These are phyloP conservation scores for Fusarium fracticaudum DNA, from an alignment of 2,329 filamentous ascomycete species.

Conservation along the genomic window DNA sequence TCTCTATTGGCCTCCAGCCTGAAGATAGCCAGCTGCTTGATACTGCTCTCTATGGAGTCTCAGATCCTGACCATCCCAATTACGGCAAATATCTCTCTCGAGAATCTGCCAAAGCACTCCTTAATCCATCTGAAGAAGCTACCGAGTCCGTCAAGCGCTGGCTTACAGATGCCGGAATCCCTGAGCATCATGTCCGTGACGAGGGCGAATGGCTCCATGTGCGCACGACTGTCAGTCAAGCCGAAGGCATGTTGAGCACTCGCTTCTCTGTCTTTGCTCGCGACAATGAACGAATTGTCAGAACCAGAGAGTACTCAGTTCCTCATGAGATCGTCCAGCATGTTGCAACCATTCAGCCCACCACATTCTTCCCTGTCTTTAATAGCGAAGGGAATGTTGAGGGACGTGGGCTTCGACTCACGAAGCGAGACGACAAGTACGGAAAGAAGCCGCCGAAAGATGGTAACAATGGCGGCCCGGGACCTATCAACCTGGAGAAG, in stretches of 20 bases:
- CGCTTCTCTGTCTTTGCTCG: constrained; percentile 52
- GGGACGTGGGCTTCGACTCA: background rate
- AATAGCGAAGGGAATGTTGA: background rate
- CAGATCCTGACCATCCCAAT: constrained; percentile 55
- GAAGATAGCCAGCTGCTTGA: constrained; percentile 48
- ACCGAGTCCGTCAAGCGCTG: constrained; percentile 55
- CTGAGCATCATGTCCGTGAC: constrained; percentile 48
- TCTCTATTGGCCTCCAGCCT: constrained; percentile 46
- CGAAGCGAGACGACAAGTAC: background rate
- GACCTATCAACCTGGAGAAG: constrained; percentile 20
- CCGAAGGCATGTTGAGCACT: constrained; percentile 58
- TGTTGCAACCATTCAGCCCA: constrained; percentile 61
- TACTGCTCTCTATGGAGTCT: constrained; percentile 57
- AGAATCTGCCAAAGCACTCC: constrained; percentile 59
- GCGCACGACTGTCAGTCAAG: constrained; percentile 50
- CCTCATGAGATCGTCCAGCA: constrained; percentile 45
- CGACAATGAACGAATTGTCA: constrained; percentile 53
- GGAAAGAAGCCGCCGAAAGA: background rate
- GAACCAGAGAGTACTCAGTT: constrained; percentile 52
- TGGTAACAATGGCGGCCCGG: constrained; percentile 18
- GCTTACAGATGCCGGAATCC: constrained; percentile 54
- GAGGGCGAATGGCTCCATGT: constrained; percentile 55
- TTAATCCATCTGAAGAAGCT: constrained; percentile 54
- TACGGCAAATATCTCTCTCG: constrained; percentile 62
- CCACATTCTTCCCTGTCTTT: constrained; percentile 47